These are phyloP conservation scores for Sclerotinia minor DNA, from an alignment of 2,329 filamentous ascomycete genomes.

Conservation along the genomic window DNA sequence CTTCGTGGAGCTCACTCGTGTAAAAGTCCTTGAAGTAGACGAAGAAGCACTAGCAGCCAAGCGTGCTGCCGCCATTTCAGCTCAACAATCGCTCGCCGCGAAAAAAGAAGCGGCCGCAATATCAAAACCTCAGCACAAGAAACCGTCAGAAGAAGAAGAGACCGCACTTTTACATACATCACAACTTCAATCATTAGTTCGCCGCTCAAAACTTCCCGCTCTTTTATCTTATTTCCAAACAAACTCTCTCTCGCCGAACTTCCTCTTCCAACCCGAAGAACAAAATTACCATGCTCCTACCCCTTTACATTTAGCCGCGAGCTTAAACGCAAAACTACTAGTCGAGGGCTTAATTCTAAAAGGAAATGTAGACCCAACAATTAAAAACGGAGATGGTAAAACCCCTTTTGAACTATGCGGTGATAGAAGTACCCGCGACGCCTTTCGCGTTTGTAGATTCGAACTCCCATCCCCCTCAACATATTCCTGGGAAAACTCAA, in stretches of 20 bases:
- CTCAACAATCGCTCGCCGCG: slow-evolving; percentile 46
- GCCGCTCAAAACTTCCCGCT: slow-evolving; percentile 85
- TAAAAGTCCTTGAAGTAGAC: slow-evolving; percentile 80
- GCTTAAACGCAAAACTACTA: slow-evolving; percentile 76
- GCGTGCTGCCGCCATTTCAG: slow-evolving; percentile 49
- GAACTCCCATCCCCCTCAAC: slow-evolving; percentile 52
- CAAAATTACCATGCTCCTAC: slow-evolving; percentile 76
- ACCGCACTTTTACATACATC: slow-evolving; percentile 78
- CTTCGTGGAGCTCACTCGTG: slow-evolving; percentile 88
- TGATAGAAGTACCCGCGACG: slow-evolving; percentile 81
- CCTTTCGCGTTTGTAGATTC: slow-evolving; percentile 83
- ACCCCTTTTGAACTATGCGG: slow-evolving; percentile 85
- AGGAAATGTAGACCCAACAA: slow-evolving; percentile 70
- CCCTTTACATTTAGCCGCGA: slow-evolving; percentile 80
- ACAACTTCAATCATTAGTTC: slow-evolving; percentile 84
- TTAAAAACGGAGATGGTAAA: slow-evolving; percentile 73
- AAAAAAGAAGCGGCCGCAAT: slow-evolving; percentile 48
- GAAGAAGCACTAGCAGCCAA: slow-evolving; percentile 59
- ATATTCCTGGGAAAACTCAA: slow-evolving; percentile 67
- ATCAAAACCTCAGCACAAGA: slow-evolving; percentile 51
- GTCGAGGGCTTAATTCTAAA: slow-evolving; percentile 75
- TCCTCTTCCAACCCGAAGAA: slow-evolving; percentile 71
- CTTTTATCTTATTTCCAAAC: slow-evolving; percentile 79
- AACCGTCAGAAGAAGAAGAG: slow-evolving; percentile 80
- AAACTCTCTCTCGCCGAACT: slow-evolving; percentile 70